A percentile compares a stretch with the other conserved stretches of the same genome.
Conservation (phyloP, 2,329 filamentous ascomycete genomes). For the Fusarium odoratissimum region DNA sequence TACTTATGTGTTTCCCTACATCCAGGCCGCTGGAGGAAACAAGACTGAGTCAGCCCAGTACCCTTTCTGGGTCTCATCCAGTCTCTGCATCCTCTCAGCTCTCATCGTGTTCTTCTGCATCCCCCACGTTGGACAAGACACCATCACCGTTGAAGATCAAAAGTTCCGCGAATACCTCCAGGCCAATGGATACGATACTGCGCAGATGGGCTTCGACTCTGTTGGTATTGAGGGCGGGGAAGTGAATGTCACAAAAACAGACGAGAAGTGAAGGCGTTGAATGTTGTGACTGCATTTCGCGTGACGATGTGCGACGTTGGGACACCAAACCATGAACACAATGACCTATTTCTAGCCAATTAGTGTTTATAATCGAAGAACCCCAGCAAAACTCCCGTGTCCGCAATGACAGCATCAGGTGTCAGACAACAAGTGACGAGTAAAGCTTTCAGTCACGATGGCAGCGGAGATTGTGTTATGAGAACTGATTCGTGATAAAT, state of each 20-base stretch:
- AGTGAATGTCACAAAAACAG: conserved; percentile 9
- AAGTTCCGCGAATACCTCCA: conserved; percentile 80
- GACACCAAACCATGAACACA: background rate
- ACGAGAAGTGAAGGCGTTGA: conserved; percentile 13
- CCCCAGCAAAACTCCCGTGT: background rate
- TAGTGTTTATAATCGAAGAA: background rate
- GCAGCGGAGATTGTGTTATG: background rate
- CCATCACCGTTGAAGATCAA: conserved; percentile 81
- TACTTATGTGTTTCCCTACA: conserved; percentile 82
- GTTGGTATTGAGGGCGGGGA: conserved; percentile 30
- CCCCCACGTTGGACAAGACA: conserved; percentile 85
- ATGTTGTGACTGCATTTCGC: background rate
- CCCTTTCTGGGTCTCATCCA: conserved; percentile 87
- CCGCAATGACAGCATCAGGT: too few species aligned
- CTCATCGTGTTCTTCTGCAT: conserved; percentile 68
- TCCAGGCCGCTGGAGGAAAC: conserved; percentile 69
- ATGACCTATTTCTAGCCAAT: background rate
- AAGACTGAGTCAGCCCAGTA: conserved; percentile 76
- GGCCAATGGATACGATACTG: conserved; percentile 79
- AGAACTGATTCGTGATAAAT: background rate
- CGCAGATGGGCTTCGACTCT: conserved; percentile 60
- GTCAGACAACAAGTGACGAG: fast-evolving
- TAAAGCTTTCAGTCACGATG: background rate
- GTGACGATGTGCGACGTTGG: background rate
- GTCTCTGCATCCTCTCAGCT: conserved; percentile 81